Evolutionary conservation across 352 stramenopile species (phyloP), one percentile per base, ranked within the genome.

Genomic region (Aphanomyces cochlioides): DNA sequence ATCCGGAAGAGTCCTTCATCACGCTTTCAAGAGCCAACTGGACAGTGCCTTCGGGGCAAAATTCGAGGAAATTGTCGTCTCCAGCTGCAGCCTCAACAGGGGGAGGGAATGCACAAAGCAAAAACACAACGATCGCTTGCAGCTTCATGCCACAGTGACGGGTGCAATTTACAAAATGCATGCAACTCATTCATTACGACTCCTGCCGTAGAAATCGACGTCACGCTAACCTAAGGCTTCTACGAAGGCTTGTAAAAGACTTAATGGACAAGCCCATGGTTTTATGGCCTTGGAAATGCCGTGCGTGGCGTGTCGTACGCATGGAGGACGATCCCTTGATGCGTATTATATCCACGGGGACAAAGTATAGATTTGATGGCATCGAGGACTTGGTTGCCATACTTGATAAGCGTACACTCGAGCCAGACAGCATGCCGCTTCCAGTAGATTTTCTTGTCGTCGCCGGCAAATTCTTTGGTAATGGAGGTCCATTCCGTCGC

Each of bases 401-500:
- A 53, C 37, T 77, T 77, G 56, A 54, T 64, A 4, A 77, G n/a
- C 43, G 68, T 66, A 47, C 73, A 77, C 39, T 66, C 56, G 12
- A 56, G 39, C 73, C 73, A 77, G 13, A 77, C 57, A 15, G 74
- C 53, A 41, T 77, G 73, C 39, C 68, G 68, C 17, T 47, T 45
- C n/a, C 39, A 50, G 19, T 56, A 47, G 15, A 47, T 50, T 10
- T 39, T 36, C 3, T 12, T 19, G 4, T 34, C 54, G 38, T 75
- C 66, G 7, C 45, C 40, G 2, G 41, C 53, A 56, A n/a, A 17
- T 3, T 37, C 37, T 34, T 34, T 40, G 13, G 36, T 34, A 21
- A 70, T 21, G 10, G 37, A 40, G 7, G 64, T 19, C 53, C 54
- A 67, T 21, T 70, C 67, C 15, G 67, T 64, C 13, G 72, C 59